Base-by-base conservation (phyloP, 306 rosid genomes). In the Ormosia semicastrata region DNA sequence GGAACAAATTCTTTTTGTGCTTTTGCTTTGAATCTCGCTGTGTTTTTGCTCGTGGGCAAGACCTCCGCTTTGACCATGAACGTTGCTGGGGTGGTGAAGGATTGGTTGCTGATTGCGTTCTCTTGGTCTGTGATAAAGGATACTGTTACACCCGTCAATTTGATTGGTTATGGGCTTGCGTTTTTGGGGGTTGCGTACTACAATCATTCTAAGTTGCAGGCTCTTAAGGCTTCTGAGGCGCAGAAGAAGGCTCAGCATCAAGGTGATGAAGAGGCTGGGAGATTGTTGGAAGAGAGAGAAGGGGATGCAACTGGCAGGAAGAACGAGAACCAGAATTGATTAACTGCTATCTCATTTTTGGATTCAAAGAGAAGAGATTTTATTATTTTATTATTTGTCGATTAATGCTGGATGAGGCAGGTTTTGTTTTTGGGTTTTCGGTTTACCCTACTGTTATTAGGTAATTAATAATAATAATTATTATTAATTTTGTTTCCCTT, bases 111-210 rank as follows among this genome's bases (percentile, higher is more conserved):
- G 86, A 91, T 91, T 62, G 95, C 91, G 1, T 91, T 91, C 73
- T 91, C 94, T 2, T 91, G 94, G 94, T 91, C 94, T 6, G 94
- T 91, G 83, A 91, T 91, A 13, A 91, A 89, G 90, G 95, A 89
- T 65, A 87, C 79, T 0, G 93, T 91, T 71, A 91, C 95, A 0
- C 84, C 95, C 41, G 63, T 91, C 18, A 91, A 91, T 75, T 59
- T 91, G 84, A 46, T 89, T 8, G 94, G 94, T 0, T 91, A 91
- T 64, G 89, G 86, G 41, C 62, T 91, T 14, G 94, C 92, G 0
- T 91, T 89, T 80, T 15, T 82, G 53, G 92, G 92, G n/a, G 94
- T 90, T 39, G 92, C 87, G 2, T 91, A 89, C 46, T 91, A 91
- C 86, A 91, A 91, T 50, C 94, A 91, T 59, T 84, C 90, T 2